Percentiles rank a stretch among this genome's conserved stretches.
Evolutionary conservation across 139 green algal species (phyloP).

Genomic region (Microglena sp.): DNA sequence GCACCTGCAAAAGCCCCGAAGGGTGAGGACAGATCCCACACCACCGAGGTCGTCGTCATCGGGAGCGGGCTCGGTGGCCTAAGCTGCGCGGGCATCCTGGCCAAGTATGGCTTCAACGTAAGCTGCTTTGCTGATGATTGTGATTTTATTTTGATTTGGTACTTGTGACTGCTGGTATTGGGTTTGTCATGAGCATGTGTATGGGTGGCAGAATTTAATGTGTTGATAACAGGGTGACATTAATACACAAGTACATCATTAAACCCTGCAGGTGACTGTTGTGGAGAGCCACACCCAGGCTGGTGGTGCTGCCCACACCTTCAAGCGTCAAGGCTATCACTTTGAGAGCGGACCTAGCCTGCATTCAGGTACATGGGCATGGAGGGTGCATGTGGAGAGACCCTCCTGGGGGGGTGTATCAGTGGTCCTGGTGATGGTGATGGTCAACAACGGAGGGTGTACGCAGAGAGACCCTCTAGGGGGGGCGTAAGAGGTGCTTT

Average conservation of each 20-base stretch:
- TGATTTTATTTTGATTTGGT: background rate
- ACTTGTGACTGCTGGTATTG: background rate
- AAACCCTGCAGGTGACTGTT: constrained; percentile 62
- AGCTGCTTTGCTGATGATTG: background rate
- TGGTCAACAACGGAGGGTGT: too few relatives aligned
- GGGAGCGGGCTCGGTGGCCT: constrained; percentile 30
- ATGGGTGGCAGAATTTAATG: too few relatives aligned
- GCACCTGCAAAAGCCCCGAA: background rate
- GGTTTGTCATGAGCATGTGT: background rate
- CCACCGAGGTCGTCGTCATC: constrained; percentile 10
- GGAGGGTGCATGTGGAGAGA: too few relatives aligned
- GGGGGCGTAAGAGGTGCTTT: too few relatives aligned
- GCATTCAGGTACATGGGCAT: constrained; percentile 30
- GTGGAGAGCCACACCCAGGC: constrained; percentile 69
- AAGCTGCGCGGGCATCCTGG: constrained; percentile 64
- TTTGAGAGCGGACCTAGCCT: constrained; percentile 65
- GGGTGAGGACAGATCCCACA: constrained; percentile 3
- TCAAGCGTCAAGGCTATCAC: constrained; percentile 60
- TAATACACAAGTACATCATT: too few relatives aligned
- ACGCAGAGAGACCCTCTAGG: too few relatives aligned
- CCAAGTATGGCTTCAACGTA: constrained; percentile 76
- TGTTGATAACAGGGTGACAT: too few relatives aligned
- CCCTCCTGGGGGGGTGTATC: too few relatives aligned
- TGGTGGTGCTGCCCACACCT: constrained; percentile 82
- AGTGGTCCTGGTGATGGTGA: too few relatives aligned